Evolutionary conservation across 2,329 filamentous ascomycete species (phyloP).

Genomic region (Trichoderma sp.): DNA sequence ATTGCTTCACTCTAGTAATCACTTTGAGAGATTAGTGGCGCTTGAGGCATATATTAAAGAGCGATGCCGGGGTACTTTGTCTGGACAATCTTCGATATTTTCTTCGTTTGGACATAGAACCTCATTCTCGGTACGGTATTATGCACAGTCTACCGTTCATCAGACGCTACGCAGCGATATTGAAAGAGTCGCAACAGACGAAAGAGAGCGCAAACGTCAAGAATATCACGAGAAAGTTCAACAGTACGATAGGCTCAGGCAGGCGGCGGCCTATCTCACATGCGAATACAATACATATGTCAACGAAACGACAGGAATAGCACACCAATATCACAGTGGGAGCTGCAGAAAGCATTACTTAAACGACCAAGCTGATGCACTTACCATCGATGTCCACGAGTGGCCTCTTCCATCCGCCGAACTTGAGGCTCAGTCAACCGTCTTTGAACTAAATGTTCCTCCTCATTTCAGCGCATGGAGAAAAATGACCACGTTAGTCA

Average conservation of each 20-base stretch:
- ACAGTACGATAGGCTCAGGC: background rate
- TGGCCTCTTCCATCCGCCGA: constrained; percentile 51
- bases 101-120: background rate
- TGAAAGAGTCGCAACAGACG: background rate
- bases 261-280: fast-evolving
- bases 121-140: background rate
- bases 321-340: background rate
- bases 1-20: background rate
- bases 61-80: background rate
- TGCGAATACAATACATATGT: background rate
- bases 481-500: background rate
- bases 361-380: constrained; percentile 30
- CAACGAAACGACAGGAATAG: background rate
- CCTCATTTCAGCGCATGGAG: background rate
- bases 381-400: constrained; percentile 54
- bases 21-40: background rate
- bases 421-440: constrained; percentile 40
- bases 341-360: background rate
- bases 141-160: background rate
- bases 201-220: background rate
- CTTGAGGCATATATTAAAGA: background rate
- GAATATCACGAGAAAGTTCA: background rate
- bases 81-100: background rate
- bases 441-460: constrained; percentile 56
- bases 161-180: background rate